Conservation (phyloP, 2,329 filamentous ascomycete species). For the Alternaria tenuissima region DNA sequence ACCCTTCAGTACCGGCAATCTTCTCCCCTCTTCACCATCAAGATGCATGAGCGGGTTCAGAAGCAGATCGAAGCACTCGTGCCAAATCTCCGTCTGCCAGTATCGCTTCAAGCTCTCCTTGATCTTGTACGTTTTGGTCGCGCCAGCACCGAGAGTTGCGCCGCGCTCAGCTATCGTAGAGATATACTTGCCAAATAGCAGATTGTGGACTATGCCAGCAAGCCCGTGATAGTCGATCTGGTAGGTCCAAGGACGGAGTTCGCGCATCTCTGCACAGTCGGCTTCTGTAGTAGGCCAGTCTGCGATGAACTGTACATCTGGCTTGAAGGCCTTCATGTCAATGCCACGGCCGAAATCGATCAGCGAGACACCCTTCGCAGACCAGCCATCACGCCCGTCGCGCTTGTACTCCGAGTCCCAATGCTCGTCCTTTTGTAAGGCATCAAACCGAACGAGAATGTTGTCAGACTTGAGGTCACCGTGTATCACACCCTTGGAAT, state of each 20-base stretch:
- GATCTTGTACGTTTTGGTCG: conserved; percentile 76
- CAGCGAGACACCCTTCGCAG: conserved; percentile 77
- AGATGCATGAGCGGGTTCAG: conserved; percentile 79
- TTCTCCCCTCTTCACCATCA: conserved; percentile 69
- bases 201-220: conserved; percentile 83
- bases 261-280: conserved; percentile 95
- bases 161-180: conserved; percentile 68
- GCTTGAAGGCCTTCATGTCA: conserved; percentile 85
- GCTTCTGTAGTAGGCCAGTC: conserved; percentile 91
- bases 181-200: conserved; percentile 95
- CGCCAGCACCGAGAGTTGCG: conserved; percentile 64
- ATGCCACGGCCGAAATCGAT: conserved; percentile 97
- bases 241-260: conserved; percentile 94
- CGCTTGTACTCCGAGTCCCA: conserved; percentile 73
- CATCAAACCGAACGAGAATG: conserved; percentile 84
- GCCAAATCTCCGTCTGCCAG: conserved; percentile 95
- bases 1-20: conserved; percentile 75
- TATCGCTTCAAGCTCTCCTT: conserved; percentile 89
- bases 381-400: conserved; percentile 81
- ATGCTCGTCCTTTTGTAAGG: conserved; percentile 52
- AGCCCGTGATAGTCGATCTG: conserved; percentile 97
- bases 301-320: conserved; percentile 85
- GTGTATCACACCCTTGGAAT: conserved; percentile 80
- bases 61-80: conserved; percentile 80
- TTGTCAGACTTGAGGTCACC: conserved; percentile 97